Evolutionary conservation across 2,329 filamentous ascomycete species (phyloP).

Genomic region (Aspergillus versicolor): DNA sequence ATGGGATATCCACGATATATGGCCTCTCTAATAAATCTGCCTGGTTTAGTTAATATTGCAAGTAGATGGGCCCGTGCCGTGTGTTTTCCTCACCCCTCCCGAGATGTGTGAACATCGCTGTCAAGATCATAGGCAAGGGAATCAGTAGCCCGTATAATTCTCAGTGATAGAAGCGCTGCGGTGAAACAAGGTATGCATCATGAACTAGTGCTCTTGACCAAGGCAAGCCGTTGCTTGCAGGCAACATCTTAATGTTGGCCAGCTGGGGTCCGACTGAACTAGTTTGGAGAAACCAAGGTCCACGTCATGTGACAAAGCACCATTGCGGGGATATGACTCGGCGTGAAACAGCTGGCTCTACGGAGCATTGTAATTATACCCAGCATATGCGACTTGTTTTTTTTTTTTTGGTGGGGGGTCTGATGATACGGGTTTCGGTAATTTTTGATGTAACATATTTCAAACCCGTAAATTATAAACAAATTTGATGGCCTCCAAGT

Average conservation of each 20-base stretch:
- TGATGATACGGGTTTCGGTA: too few species aligned
- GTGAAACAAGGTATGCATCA: conserved; percentile 20
- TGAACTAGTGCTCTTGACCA: conserved; percentile 3
- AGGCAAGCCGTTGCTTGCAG: background rate
- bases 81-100: background rate
- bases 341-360: background rate
- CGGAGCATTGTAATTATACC: too few species aligned
- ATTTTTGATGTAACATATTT: too few species aligned
- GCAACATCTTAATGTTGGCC: background rate
- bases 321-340: background rate
- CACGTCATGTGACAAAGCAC: conserved; percentile 1
- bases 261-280: background rate
- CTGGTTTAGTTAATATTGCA: background rate
- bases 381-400: too few species aligned
- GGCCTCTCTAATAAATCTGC: conserved; percentile 1
- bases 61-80: too few species aligned
- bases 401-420: too few species aligned
- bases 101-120: conserved; percentile 22
- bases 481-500: too few species aligned
- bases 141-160: conserved; percentile 16
- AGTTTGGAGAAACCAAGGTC: background rate
- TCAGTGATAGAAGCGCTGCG: conserved; percentile 13
- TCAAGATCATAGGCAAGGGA: conserved; percentile 4
- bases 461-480: too few species aligned
- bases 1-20: conserved; percentile 1